Conservation (phyloP, 2,329 filamentous ascomycete species). For the Drechslerella coelobrocha region DNA sequence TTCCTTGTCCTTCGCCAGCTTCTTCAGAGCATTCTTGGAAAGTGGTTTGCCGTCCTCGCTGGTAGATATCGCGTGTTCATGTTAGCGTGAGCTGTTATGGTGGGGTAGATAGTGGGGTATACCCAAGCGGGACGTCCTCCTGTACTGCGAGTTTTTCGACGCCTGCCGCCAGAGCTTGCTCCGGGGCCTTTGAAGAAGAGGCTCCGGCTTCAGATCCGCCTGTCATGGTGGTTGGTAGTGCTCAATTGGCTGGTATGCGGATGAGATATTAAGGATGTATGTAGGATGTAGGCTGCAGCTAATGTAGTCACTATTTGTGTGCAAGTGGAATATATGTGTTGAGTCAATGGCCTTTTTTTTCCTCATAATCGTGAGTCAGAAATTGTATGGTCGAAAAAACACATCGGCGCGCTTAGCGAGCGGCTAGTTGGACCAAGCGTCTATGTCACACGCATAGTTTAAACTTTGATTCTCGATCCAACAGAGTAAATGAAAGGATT, state of each 20-base stretch:
- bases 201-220: constrained; percentile 23
- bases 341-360: background rate
- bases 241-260: constrained; percentile 13
- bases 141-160: constrained; percentile 30
- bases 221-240: constrained; percentile 20
- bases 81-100: constrained; percentile 21
- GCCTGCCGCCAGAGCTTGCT: constrained; percentile 29
- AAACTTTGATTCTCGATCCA: background rate
- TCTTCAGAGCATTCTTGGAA: constrained; percentile 83
- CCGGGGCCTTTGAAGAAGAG: constrained; percentile 32
- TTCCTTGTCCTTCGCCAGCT: constrained; percentile 87
- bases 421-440: constrained; percentile 5
- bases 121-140: constrained; percentile 44
- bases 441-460: constrained; percentile 17
- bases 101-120: constrained; percentile 34
- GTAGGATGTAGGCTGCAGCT: no score
- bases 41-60: constrained; percentile 62
- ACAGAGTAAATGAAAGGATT: background rate
- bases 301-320: background rate
- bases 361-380: constrained; percentile 48
- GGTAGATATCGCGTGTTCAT: background rate
- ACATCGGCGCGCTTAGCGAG: constrained; percentile 37
- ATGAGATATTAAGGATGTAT: constrained; percentile 3
- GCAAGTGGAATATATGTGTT: background rate
- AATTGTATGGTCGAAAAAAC: constrained; percentile 21